phyloP scores from a whole-genome alignment of 805 yeast species.

The Torulaspora maleeae region DNA sequence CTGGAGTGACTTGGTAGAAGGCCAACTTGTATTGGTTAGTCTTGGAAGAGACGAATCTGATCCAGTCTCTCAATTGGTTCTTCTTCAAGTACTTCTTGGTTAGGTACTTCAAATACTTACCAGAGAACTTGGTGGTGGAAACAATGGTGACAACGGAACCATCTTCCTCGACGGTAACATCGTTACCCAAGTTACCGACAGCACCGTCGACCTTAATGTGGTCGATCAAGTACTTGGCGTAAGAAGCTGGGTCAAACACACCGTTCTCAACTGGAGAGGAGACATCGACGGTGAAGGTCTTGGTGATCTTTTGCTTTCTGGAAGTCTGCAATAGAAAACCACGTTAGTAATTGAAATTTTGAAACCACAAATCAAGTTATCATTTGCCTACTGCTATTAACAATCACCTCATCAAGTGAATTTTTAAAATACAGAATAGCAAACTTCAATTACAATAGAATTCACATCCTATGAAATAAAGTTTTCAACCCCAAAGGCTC shows the following conservation, averaged over 20 bases:
- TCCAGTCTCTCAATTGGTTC: conserved; percentile 99
- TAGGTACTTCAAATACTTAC: conserved; percentile 99
- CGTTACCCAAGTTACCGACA: conserved; percentile 95
- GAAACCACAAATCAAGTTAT: conserved; percentile 13
- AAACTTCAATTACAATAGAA: conserved; percentile 6
- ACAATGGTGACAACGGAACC: conserved; percentile 83
- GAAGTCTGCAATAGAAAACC: conserved; percentile 52
- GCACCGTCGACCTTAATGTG: conserved; percentile 98
- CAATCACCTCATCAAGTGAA: conserved; percentile 33
- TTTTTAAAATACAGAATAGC: conserved; percentile 27
- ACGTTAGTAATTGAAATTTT: conserved; percentile 11
- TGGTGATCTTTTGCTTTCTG: conserved; percentile 76
- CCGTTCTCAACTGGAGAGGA: conserved; percentile 96
- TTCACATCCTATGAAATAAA: conserved; percentile 1
- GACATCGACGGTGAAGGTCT: conserved; percentile 92
- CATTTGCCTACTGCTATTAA: conserved; percentile 39
- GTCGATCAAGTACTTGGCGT: conserved; percentile 96
- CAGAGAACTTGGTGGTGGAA: conserved; percentile 93
- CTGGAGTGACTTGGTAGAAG: conserved; percentile 98
- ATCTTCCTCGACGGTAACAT: conserved; percentile 85
- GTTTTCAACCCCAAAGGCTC: conserved; percentile 9
- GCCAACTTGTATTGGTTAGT: conserved; percentile 95
- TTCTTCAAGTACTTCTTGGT: conserved; percentile 99
- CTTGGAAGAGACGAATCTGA: conserved; percentile 95
- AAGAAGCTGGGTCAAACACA: conserved; percentile 95